Conservation (phyloP, 352 stramenopile species). For the Pythium oligandrum region DNA sequence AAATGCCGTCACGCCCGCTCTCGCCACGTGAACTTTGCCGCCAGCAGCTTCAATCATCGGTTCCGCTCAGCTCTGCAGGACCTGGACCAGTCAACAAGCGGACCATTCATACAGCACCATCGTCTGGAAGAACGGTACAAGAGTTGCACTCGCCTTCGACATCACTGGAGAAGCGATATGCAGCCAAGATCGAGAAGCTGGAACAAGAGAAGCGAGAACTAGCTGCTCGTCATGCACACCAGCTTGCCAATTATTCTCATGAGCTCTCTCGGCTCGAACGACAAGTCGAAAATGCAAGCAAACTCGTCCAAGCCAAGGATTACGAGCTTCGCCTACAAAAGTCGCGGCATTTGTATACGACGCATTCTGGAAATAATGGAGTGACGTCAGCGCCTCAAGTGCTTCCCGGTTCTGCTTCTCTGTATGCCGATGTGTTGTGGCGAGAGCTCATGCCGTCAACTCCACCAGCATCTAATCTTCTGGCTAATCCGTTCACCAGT, state of each 20-base stretch:
- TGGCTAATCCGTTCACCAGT: slow-evolving; percentile 30
- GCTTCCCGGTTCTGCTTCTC: background rate
- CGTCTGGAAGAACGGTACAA: too few relatives aligned
- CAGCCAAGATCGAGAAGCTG: slow-evolving; percentile 19
- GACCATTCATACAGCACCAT: too few relatives aligned
- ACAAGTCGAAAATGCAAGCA: slow-evolving; percentile 51
- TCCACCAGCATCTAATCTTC: slow-evolving; percentile 5
- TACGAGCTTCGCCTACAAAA: slow-evolving; percentile 53
- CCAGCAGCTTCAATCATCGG: too few relatives aligned
- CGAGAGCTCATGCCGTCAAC: slow-evolving; percentile 32
- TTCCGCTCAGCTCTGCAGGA: too few relatives aligned
- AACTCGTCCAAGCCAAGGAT: slow-evolving; percentile 45
- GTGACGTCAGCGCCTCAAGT: background rate
- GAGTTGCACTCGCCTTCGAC: too few relatives aligned
- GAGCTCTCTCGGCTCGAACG: slow-evolving; percentile 63
- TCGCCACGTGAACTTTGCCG: too few relatives aligned
- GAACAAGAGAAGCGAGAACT: slow-evolving; percentile 53
- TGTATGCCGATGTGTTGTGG: slow-evolving; percentile 55
- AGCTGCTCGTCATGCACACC: slow-evolving; percentile 40
- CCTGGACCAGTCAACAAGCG: too few relatives aligned
- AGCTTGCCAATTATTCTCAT: slow-evolving; percentile 64
- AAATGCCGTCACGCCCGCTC: too few relatives aligned
- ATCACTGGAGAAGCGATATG: background rate
- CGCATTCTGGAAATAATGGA: background rate
- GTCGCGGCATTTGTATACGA: slow-evolving; percentile 41